phyloP scores from a whole-genome alignment of 805 yeast genomes.

The Lachancea waltii region DNA sequence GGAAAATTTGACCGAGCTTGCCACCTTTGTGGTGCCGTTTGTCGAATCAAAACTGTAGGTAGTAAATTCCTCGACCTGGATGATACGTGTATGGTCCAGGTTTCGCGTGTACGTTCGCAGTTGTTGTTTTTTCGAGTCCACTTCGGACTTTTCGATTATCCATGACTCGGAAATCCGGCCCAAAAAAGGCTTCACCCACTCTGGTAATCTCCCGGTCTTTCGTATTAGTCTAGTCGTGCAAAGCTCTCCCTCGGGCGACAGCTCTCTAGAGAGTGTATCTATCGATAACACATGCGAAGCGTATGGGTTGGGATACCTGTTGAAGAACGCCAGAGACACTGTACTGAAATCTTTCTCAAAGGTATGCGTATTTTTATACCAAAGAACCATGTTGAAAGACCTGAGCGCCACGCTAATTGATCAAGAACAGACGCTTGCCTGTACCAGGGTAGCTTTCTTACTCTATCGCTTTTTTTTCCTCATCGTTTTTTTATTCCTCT shows the following conservation, averaged over 20 bases:
- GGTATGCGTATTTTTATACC: slow-evolving; percentile 49
- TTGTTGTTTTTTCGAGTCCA: slow-evolving; percentile 51
- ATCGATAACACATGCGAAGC: slow-evolving; percentile 78
- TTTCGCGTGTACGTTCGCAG: slow-evolving; percentile 73
- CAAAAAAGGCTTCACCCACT: slow-evolving; percentile 68
- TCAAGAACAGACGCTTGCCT: too few species aligned
- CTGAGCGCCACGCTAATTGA: slow-evolving; percentile 12
- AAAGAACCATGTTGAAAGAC: slow-evolving; percentile 49
- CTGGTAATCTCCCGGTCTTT: slow-evolving; percentile 76
- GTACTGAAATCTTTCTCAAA: slow-evolving; percentile 63
- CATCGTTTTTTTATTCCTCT: too few species aligned
- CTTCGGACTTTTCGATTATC: slow-evolving; percentile 72
- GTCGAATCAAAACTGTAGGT: slow-evolving; percentile 40
- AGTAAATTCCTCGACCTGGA: slow-evolving; percentile 73
- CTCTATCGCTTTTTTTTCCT: too few species aligned
- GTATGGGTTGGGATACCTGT: slow-evolving; percentile 68
- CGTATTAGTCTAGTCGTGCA: slow-evolving; percentile 66
- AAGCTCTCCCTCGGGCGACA: slow-evolving; percentile 59
- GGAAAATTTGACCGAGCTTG: slow-evolving; percentile 59
- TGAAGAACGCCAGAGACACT: slow-evolving; percentile 70
- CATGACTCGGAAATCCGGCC: slow-evolving; percentile 66
- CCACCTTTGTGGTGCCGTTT: slow-evolving; percentile 39
- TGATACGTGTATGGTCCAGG: slow-evolving; percentile 72
- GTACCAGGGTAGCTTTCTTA: too few species aligned
- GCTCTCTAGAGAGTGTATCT: slow-evolving; percentile 60